These are phyloP conservation scores for Danielia oregonensis DNA, from an alignment of 805 yeast genomes.

Conservation along the genomic window DNA sequence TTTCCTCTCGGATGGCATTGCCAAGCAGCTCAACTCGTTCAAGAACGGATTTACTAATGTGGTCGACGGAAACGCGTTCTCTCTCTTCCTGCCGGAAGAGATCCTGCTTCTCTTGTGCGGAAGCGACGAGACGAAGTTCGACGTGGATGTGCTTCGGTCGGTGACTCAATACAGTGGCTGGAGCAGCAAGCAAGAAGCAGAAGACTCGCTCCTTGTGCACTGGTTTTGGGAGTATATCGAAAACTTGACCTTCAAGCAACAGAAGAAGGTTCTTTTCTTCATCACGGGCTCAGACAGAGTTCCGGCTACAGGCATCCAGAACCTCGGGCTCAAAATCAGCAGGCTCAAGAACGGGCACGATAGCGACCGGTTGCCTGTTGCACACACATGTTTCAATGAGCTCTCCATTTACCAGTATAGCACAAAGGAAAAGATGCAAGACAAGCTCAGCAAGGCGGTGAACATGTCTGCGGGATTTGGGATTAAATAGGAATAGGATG, in stretches of 20 bases:
- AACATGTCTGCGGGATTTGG: constrained; percentile 87
- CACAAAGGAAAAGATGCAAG: constrained; percentile 47
- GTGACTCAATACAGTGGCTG: constrained; percentile 77
- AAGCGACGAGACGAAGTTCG: constrained; percentile 60
- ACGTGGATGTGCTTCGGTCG: constrained; percentile 60
- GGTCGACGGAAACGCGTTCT: constrained; percentile 76
- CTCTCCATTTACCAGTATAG: constrained; percentile 69
- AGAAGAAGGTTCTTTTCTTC: constrained; percentile 64
- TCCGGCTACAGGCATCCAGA: constrained; percentile 88
- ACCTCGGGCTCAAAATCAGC: constrained; percentile 68
- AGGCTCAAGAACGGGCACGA: constrained; percentile 32
- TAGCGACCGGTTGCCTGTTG: constrained; percentile 62
- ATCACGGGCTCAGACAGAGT: constrained; percentile 89
- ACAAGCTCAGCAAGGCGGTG: constrained; percentile 66
- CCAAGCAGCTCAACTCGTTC: constrained; percentile 54
- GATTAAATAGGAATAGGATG: constrained; percentile 42
- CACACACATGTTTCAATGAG: constrained; percentile 96
- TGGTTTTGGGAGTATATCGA: constrained; percentile 90
- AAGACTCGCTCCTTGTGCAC: constrained; percentile 39
- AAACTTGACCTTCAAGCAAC: constrained; percentile 42
- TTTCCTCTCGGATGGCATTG: constrained; percentile 53
- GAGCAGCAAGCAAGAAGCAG: constrained; percentile 32
- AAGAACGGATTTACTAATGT: constrained; percentile 70
- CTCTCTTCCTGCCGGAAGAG: constrained; percentile 77
- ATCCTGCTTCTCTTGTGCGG: constrained; percentile 79